Conservation (phyloP, 768 basidiomycete genomes). For the Pleurotus tuoliensis region DNA sequence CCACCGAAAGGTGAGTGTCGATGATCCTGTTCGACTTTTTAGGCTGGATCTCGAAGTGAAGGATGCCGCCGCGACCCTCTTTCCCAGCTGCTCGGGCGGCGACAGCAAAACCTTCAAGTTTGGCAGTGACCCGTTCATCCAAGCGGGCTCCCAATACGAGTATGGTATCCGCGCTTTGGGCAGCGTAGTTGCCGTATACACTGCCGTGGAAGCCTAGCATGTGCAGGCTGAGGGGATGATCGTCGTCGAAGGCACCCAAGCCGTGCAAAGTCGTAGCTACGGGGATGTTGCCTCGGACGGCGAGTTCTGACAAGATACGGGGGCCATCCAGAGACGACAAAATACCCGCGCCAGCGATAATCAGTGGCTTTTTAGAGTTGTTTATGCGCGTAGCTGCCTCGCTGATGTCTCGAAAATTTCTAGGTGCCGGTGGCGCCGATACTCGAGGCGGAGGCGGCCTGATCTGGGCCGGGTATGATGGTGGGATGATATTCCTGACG, state of each 20-base stretch:
- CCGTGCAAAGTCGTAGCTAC: constrained; percentile 97
- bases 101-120: constrained; percentile 85
- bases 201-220: constrained; percentile 99
- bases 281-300: constrained; percentile 87
- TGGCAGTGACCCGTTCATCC: constrained; percentile 97
- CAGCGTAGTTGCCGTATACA: constrained; percentile 95
- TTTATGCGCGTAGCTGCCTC: constrained; percentile 92
- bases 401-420: constrained; percentile 57
- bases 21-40: constrained; percentile 99
- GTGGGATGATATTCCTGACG: constrained; percentile 25
- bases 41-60: constrained; percentile 97
- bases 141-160: constrained; percentile 96
- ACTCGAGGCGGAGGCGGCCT: constrained; percentile 45
- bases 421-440: constrained; percentile 36
- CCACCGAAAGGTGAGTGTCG: constrained; percentile 86
- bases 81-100: constrained; percentile 82
- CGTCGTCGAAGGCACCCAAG: constrained; percentile 93
- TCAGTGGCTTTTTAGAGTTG: constrained; percentile 81
- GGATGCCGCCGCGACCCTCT: constrained; percentile 89
- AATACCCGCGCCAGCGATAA: constrained; percentile 94
- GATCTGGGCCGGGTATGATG: too few relatives aligned
- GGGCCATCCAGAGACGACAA: constrained; percentile 81
- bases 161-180: constrained; percentile 96
- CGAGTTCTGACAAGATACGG: constrained; percentile 70
- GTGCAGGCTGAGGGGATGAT: constrained; percentile 78